These are phyloP conservation scores for Gautieria morchelliformis DNA, from an alignment of 768 basidiomycete genomes.

Conservation along the genomic window DNA sequence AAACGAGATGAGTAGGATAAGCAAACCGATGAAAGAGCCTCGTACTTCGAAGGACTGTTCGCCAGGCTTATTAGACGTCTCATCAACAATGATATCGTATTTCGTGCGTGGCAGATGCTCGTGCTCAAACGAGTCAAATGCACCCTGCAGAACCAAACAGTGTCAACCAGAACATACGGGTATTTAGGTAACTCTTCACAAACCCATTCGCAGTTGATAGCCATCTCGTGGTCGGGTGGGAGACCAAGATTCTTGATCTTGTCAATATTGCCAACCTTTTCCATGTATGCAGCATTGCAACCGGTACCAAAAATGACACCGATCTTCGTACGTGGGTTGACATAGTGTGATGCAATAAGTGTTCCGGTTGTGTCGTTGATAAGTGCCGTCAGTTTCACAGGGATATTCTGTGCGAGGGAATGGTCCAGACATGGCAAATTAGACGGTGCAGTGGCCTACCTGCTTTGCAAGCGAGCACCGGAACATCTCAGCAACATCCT, in stretches of 20 bases:
- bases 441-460: slow-evolving; percentile 33
- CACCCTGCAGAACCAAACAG: slow-evolving; percentile 47
- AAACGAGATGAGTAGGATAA: slow-evolving; percentile 10
- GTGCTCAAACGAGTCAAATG: slow-evolving; percentile 94
- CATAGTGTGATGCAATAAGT: slow-evolving; percentile 93
- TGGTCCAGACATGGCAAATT: neutral
- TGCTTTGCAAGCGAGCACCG: slow-evolving; percentile 65
- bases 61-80: slow-evolving; percentile 90
- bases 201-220: slow-evolving; percentile 96
- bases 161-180: neutral
- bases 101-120: slow-evolving; percentile 92
- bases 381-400: slow-evolving; percentile 71
- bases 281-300: slow-evolving; percentile 98
- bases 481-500: slow-evolving; percentile 93
- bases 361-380: slow-evolving; percentile 99
- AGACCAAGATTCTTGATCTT: slow-evolving; percentile 77
- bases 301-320: slow-evolving; percentile 98
- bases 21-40: neutral
- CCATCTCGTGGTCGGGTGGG: slow-evolving; percentile 62
- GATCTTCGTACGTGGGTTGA: slow-evolving; percentile 83
- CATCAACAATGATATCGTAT: slow-evolving; percentile 88
- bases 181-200: slow-evolving; percentile 15
- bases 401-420: slow-evolving; percentile 52
- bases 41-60: slow-evolving; percentile 88
- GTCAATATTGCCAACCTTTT: slow-evolving; percentile 72